These are phyloP conservation scores for Aspergillus amoenus DNA, from an alignment of 2,329 filamentous ascomycete species.

Conservation along the genomic window DNA sequence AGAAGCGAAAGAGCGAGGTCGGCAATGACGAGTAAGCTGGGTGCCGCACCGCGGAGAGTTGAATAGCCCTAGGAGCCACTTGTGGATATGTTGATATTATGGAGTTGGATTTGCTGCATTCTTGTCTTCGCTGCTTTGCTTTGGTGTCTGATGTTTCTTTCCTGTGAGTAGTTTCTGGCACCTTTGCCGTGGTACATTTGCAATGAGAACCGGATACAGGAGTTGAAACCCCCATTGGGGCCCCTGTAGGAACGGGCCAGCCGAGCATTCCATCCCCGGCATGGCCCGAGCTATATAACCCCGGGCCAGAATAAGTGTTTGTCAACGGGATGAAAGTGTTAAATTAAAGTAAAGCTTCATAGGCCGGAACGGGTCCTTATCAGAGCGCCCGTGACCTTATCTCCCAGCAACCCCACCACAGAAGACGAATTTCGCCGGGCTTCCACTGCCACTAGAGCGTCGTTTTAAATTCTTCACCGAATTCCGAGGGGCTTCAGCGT, in stretches of 20 bases:
- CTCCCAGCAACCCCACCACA: constrained; percentile 17
- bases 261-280: neutral
- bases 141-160: neutral
- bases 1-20: constrained; percentile 51
- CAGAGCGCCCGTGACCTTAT: constrained; percentile 14
- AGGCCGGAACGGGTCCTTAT: constrained; percentile 17
- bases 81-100: constrained; percentile 4
- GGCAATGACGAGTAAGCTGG: constrained; percentile 22
- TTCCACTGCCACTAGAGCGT: constrained; percentile 8
- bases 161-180: too few relatives aligned
- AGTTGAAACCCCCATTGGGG: neutral
- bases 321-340: constrained; percentile 3
- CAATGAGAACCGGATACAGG: neutral
- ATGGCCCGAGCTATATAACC: neutral
- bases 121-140: neutral
- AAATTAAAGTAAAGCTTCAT: neutral
- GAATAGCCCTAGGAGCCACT: neutral
- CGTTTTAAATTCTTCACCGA: constrained; percentile 11
- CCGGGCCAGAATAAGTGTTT: neutral
- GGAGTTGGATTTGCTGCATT: constrained; percentile 3
- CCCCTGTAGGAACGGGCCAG: neutral
- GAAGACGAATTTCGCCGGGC: constrained; percentile 14
- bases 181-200: neutral
- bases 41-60: neutral
- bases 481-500: neutral